Conservation (phyloP, 441 rosid species). For the Populus tomentosa region DNA sequence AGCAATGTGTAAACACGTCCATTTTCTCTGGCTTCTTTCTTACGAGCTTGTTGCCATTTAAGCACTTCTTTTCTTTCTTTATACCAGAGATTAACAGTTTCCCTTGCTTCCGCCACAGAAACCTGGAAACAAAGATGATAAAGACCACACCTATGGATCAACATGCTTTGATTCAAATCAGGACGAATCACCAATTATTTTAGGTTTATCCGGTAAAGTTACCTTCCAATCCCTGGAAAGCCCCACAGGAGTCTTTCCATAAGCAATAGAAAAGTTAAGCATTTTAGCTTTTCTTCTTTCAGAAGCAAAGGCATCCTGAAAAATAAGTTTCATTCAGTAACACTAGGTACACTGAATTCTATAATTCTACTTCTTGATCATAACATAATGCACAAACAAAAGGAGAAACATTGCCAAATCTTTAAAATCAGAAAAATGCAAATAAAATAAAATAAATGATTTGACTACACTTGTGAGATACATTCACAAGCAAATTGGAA, state of each 20-base stretch:
- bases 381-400: neutral
- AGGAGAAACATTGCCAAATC: neutral
- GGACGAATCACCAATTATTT: too few species aligned
- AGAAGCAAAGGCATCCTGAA: too few species aligned
- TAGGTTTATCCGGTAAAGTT: too few species aligned
- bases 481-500: neutral
- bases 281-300: too few species aligned
- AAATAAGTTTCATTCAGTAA: neutral
- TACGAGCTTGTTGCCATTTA: slow-evolving; percentile 77
- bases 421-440: neutral
- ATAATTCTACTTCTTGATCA: neutral
- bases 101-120: slow-evolving; percentile 74
- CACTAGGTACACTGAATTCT: neutral
- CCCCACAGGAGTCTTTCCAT: too few species aligned
- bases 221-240: too few species aligned
- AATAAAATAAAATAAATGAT: slow-evolving; percentile 1
- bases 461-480: neutral
- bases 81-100: slow-evolving; percentile 91
- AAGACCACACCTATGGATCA: slow-evolving; percentile 10
- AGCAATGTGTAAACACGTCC: slow-evolving; percentile 73
- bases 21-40: slow-evolving; percentile 52
- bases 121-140: slow-evolving; percentile 46
- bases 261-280: too few species aligned
- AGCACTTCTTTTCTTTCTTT: slow-evolving; percentile 85
- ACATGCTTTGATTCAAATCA: too few species aligned